A percentile compares a stretch with the other conserved stretches of the same genome.
phyloP scores from a whole-genome alignment of 2,329 filamentous ascomycete species.

The Mycosphaerella arachidis region DNA sequence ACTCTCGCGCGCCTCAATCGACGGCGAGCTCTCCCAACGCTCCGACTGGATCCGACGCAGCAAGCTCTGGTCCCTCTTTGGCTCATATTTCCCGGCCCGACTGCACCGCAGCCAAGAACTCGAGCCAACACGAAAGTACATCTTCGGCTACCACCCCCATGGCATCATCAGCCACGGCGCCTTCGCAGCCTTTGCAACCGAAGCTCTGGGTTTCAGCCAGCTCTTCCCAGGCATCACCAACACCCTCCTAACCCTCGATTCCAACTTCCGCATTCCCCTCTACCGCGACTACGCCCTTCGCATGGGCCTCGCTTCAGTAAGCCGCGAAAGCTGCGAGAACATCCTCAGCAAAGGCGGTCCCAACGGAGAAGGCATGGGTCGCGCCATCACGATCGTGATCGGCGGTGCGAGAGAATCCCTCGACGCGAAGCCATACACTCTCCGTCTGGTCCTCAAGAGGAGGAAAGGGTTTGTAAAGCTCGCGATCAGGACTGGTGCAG shows the following conservation, averaged over 20 bases:
- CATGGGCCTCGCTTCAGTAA: conserved; percentile 83
- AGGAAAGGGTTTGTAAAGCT: conserved; percentile 94
- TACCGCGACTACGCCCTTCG: conserved; percentile 92
- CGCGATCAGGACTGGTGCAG: conserved; percentile 85
- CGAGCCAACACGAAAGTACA: conserved; percentile 80
- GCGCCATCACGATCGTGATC: conserved; percentile 93
- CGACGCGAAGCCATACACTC: conserved; percentile 71
- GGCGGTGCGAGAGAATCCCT: conserved; percentile 90
- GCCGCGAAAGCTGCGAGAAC: conserved; percentile 86
- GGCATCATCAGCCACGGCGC: conserved; percentile 97
- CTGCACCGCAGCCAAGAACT: conserved; percentile 81
- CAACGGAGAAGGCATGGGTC: conserved; percentile 79
- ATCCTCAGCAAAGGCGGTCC: conserved; percentile 72
- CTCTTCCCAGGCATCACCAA: conserved; percentile 96
- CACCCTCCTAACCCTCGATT: conserved; percentile 86
- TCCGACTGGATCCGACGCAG: conserved; percentile 69
- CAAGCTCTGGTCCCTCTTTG: conserved; percentile 81
- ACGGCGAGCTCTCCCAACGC: conserved; percentile 70
- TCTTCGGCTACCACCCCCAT: conserved; percentile 95
- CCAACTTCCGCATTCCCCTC: conserved; percentile 88
- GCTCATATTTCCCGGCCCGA: conserved; percentile 83
- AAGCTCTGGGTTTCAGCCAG: conserved; percentile 78
- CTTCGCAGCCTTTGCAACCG: conserved; percentile 84
- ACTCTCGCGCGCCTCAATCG: conserved; percentile 70
- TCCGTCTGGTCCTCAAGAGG: conserved; percentile 73